Evolutionary conservation across 2,329 filamentous ascomycete species (phyloP), one percentile per base, ranked within the genome.

Genomic region (Aureobasidium mangrovei): DNA sequence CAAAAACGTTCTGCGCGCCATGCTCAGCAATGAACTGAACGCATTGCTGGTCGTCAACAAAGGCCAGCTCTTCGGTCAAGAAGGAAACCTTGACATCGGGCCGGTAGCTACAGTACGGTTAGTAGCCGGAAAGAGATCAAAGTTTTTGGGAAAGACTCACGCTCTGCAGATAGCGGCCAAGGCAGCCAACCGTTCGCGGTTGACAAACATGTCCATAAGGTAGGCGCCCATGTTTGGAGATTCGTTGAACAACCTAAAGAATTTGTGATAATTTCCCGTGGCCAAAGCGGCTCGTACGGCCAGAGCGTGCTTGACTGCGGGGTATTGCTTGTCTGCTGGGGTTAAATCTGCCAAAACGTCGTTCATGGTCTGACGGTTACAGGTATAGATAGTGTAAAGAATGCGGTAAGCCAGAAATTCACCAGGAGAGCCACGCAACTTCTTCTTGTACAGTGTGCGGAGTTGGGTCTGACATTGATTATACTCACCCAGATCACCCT

Each of bases 401-500:
- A 98, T 96, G 81, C 93, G 91, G 78, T 98, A 98, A 60, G 91
- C 93, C 81, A 93, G 93, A 75, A 98, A 98, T 73, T 98, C 93
- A 74, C 88, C 84, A 67, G 88, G 83, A 71, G 91, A 90, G 65
- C 91, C 93, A 67, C 88, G 88, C 69, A 95, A 76, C 62, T 88
- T 86, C 74, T 88, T 82, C 70, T 82, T 82, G 74, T 98, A 97
- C 65, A 98, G 77, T 61, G 86, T 89, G 72, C 89, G 88, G 68
- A 98, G 79, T 76, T 98, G 93, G 66, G 93, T 97, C 77, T 98
- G 93, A 74, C 93, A 98, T 80, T 98, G 93, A 77, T 98, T 98
- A 93, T 98, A 98, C 93, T 98, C 93, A 98, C 93, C 91, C 77
- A 97, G 82, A 78, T 98, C 93, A 74, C 88, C 90, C 80, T 94